A percentile compares a stretch with the other conserved stretches of the same genome.
These are phyloP conservation scores for Serendipita vermifera DNA, from an alignment of 768 basidiomycete species.

Conservation along the genomic window DNA sequence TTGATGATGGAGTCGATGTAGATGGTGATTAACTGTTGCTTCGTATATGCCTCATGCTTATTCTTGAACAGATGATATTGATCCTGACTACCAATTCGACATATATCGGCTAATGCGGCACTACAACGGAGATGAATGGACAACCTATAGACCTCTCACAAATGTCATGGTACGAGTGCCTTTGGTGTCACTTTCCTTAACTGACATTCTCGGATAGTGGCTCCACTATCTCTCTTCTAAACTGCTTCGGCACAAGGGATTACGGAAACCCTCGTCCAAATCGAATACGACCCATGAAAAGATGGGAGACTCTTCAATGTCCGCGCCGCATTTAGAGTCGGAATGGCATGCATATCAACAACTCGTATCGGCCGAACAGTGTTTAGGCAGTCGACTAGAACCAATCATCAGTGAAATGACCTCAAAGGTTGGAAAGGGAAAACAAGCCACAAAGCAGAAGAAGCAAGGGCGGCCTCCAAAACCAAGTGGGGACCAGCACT, in stretches of 20 bases:
- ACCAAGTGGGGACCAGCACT: no score
- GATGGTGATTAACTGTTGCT: conserved; percentile 54
- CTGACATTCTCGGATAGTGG: conserved; percentile 22
- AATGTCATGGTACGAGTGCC: conserved; percentile 63
- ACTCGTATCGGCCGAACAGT: conserved; percentile 10
- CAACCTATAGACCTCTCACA: conserved; percentile 61
- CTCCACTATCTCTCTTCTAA: conserved; percentile 26
- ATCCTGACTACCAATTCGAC: conserved; percentile 89
- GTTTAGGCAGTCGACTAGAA: conserved; percentile 12
- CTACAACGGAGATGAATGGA: conserved; percentile 53
- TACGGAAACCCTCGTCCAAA: conserved; percentile 12
- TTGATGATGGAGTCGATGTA: conserved; percentile 28
- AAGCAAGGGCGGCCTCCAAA: no score
- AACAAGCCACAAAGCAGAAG: no score
- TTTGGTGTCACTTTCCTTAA: neutral
- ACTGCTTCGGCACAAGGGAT: conserved; percentile 21
- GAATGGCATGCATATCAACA: conserved; percentile 12
- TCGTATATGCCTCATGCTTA: neutral
- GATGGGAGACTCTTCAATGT: neutral
- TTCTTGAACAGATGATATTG: conserved; percentile 11
- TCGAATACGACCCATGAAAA: neutral
- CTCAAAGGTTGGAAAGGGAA: conserved; percentile 1
- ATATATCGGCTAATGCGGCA: conserved; percentile 80
- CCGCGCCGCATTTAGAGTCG: neutral
- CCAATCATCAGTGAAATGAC: neutral